phyloP scores from a whole-genome alignment of 257 asterid species.

The Solanum virginianum region DNA sequence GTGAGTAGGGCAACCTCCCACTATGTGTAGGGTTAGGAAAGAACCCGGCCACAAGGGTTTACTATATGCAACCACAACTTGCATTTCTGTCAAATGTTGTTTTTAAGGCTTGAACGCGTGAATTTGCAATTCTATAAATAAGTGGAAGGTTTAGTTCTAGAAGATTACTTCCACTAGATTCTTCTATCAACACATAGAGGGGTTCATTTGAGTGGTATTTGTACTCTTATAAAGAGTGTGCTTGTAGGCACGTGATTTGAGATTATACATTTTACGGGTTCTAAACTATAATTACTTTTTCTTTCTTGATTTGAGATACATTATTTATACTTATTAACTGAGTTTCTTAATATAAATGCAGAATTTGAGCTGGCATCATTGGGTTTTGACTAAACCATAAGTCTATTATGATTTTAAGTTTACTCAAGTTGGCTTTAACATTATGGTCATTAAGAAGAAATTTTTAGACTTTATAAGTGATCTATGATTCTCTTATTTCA shows the following conservation, averaged over 20 bases:
- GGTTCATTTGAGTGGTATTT: neutral
- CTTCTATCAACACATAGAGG: too few species aligned
- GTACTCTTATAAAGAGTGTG: neutral
- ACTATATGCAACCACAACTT: too few species aligned
- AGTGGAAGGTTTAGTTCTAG: too few species aligned
- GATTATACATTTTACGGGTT: neutral
- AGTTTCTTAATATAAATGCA: neutral
- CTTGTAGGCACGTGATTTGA: neutral
- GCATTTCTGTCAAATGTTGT: too few species aligned
- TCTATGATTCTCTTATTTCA: neutral
- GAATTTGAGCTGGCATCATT: neutral
- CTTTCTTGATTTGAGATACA: neutral
- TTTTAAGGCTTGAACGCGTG: too few species aligned
- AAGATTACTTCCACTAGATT: too few species aligned
- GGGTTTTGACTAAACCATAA: neutral
- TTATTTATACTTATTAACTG: neutral
- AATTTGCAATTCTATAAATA: too few species aligned
- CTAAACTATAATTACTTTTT: neutral
- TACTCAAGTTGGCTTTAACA: constrained; percentile 1
- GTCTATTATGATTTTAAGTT: neutral
- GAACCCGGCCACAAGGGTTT: too few species aligned
- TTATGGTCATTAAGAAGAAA: neutral
- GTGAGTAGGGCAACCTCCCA: neutral
- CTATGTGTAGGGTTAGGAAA: too few species aligned
- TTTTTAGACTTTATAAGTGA: neutral